Evolutionary conservation across 1,284 basidiomycete genomes (phyloP), one percentile per base, ranked within the genome.

Genomic region (Paramarasmius palmivorus): DNA sequence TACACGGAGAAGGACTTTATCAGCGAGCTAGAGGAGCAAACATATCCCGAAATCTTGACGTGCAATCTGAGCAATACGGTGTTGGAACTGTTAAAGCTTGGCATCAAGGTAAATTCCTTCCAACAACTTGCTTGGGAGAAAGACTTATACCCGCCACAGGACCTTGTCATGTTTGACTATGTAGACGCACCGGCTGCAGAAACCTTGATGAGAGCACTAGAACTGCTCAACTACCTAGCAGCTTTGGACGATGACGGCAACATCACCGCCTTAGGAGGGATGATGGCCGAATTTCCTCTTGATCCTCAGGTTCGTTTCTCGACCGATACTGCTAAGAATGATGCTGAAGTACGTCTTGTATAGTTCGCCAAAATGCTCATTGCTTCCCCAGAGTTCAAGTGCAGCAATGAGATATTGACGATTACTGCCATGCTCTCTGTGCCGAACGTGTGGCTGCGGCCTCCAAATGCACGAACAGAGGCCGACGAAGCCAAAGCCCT

Each of bases 1-100:
- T 99, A 98, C 69, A 99, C 96, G 0, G 96, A 98, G 72, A 93
- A 93, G 68, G 96, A 98, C 72, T 99, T 97, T 68, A 95, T 97
- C 81, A 84, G 79, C 56, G 92, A 95, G 74, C 78, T 99, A 47
- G 95, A 98, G 72, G 95, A 98, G 66, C 93, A 98, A 71, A 97
- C 95, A 1, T 88, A 98, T 67, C 96, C 96, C 0, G 96, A 99
- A 73, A 98, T 99, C 64, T 69, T 98, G 59, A 76, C 95, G 58
- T 92, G 89, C 63, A 97, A 96, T 73, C 65, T 99, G 59, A 92
- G 94, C 56, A 98, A 96, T 68, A 93, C 93, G 0, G 95, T 99
- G 8, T 74, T 99, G 55, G 93, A 98, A 71, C 73, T 99, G 59
- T 91, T 96, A 63, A 98, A 97, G 73, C 81, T 98, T 7, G 96